Base-by-base conservation (phyloP, 2,329 filamentous ascomycete genomes). In the Akanthomyces uredinophilus region DNA sequence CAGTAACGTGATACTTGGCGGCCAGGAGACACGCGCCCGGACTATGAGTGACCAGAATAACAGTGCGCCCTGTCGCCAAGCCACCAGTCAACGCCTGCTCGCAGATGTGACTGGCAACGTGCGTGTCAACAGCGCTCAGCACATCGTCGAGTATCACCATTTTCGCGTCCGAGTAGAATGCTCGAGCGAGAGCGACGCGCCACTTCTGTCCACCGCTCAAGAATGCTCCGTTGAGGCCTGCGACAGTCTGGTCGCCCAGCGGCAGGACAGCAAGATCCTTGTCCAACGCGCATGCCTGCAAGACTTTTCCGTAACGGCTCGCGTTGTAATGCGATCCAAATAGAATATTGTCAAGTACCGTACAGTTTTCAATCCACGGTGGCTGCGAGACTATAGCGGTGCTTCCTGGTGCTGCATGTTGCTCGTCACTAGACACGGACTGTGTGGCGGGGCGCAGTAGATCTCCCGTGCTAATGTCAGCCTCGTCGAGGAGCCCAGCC, bases 401-500 rank as follows among this genome's bases (percentile, higher is more conserved):
- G 16, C 47, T 49, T 4, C 49, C 50, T 14, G 20, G 18, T 35
- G 8, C 14, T 24, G 37, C 4, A 22, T 14, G 22, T 55, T 14
- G 14, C 13, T 10, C 14, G 27, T 35, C 32, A 7, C 22, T 44
- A 6, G 22, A 4, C 27, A 20, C 11, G 1, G 83, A 82, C 1
- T 80, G 69, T 22, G 66, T 70, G 1, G 81, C 81, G 2, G 55
- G 55, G 5, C 79, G 74, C 44, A 80, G 79, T 47, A 91, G 75
- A 3, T 73, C 77, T 1, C 88, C 88, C 0, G 74, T 71, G 0
- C 90, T 71, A 3, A 90, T 68, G 63, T 90, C 87, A 3, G 84
- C 84, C 71, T 91, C 88, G 1, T 88, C 88, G 5, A 91, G 79
- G 35, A 91, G 83, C 0, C 87, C 81, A 0, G 87, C 80, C 7